A percentile compares a stretch with the other conserved stretches of the same genome.
These are phyloP conservation scores for Piper longum DNA, from an alignment of 164 flowering plant genomes.

Conservation along the genomic window DNA sequence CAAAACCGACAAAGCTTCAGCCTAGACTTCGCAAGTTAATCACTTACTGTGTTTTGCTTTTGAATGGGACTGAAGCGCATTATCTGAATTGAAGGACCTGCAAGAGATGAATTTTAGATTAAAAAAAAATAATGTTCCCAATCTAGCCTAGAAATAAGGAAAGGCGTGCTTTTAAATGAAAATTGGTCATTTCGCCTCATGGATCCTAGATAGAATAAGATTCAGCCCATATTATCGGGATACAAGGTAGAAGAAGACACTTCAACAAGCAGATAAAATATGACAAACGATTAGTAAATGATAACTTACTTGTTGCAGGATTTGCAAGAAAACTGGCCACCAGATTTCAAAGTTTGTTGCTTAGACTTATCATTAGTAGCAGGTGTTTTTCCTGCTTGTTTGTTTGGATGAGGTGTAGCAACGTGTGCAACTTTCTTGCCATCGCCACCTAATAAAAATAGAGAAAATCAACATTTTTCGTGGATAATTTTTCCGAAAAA, in stretches of 20 bases:
- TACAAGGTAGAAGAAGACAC: too few relatives aligned
- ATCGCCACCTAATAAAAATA: background rate
- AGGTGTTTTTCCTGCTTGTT: constrained; percentile 36
- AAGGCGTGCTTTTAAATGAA: too few relatives aligned
- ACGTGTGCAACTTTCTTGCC: background rate
- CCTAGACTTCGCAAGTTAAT: background rate
- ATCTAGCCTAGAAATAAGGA: too few relatives aligned
- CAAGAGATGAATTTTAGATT: too few relatives aligned
- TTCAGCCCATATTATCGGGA: background rate
- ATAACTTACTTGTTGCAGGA: constrained; percentile 36
- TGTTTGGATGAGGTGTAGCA: constrained; percentile 62
- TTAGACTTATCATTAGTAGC: constrained; percentile 30
- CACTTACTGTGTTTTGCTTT: constrained; percentile 45
- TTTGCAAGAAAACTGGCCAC: constrained; percentile 29
- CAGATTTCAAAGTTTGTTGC: constrained; percentile 44
- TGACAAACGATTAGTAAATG: background rate
- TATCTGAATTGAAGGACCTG: constrained; percentile 37
- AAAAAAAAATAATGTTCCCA: too few relatives aligned
- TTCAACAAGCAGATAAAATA: too few relatives aligned
- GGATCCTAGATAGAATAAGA: too few relatives aligned
- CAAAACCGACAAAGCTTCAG: too few relatives aligned
- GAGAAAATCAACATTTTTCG: too few relatives aligned
- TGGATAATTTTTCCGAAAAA: background rate
- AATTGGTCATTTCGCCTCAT: too few relatives aligned
- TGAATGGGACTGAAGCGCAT: constrained; percentile 29